A percentile compares a stretch with the other conserved stretches of the same genome.
These are phyloP conservation scores for Pleurotus giganteus DNA, from an alignment of 768 basidiomycete species.

Conservation along the genomic window DNA sequence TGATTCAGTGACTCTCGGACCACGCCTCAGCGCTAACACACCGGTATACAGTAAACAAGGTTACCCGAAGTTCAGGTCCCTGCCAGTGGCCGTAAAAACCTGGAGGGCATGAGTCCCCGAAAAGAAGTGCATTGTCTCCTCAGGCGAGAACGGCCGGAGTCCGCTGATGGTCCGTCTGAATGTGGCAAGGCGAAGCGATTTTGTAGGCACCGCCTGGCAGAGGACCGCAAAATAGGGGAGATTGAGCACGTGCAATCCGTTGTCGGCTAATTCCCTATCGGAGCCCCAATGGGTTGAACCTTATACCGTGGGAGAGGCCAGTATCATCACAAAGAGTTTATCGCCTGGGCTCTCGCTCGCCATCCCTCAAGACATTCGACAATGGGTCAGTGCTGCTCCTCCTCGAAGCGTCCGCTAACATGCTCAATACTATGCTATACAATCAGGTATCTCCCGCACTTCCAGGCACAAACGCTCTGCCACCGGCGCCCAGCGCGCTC, in stretches of 20 bases:
- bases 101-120: no score
- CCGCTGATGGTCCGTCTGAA: no score
- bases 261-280: neutral
- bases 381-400: constrained; percentile 66
- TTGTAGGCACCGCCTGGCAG: no score
- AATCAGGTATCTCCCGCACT: constrained; percentile 90
- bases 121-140: no score
- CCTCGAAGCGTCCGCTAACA: constrained; percentile 10
- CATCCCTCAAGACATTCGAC: constrained; percentile 68
- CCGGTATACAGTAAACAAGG: no score
- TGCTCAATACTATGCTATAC: constrained; percentile 13
- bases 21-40: no score
- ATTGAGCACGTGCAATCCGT: neutral
- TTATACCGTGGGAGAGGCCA: constrained; percentile 8
- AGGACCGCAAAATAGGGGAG: neutral
- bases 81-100: no score
- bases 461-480: constrained; percentile 97
- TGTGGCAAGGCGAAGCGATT: no score
- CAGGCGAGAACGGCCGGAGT: no score
- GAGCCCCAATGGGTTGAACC: neutral
- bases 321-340: constrained; percentile 56
- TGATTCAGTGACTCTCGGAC: no score
- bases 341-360: constrained; percentile 29
- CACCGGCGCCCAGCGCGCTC: constrained; percentile 87
- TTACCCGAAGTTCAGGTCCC: no score